phyloP scores from a whole-genome alignment of 2,329 filamentous ascomycete genomes.

The Exophiala dermatitidis region DNA sequence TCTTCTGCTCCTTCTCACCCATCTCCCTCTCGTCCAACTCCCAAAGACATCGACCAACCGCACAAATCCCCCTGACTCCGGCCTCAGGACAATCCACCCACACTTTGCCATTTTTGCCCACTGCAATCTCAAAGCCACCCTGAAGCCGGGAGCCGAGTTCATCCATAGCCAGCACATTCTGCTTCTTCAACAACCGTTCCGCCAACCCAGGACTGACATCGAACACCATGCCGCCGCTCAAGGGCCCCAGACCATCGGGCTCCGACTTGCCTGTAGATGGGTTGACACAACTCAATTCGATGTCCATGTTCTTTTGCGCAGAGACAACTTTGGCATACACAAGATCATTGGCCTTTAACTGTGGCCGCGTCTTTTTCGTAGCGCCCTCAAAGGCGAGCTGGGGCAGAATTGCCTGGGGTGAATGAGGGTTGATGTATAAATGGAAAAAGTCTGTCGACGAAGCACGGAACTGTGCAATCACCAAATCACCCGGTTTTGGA shows the following conservation, averaged over 20 bases:
- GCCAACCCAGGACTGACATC: constrained; percentile 72
- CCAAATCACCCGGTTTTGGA: constrained; percentile 71
- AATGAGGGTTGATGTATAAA: constrained; percentile 63
- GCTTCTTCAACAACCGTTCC: constrained; percentile 62
- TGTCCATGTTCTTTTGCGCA: constrained; percentile 74
- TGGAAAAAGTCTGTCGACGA: constrained; percentile 70
- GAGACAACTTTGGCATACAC: constrained; percentile 81
- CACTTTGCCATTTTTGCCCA: constrained; percentile 83
- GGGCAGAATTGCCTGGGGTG: constrained; percentile 61
- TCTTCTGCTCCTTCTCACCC: constrained; percentile 39
- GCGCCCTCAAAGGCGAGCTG: constrained; percentile 90
- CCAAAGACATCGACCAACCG: constrained; percentile 69
- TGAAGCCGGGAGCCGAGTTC: constrained; percentile 68
- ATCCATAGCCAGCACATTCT: constrained; percentile 66
- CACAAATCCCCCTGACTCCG: constrained; percentile 62
- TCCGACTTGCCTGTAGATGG: constrained; percentile 80
- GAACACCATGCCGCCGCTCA: constrained; percentile 82
- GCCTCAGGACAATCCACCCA: constrained; percentile 74
- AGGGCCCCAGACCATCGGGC: constrained; percentile 73
- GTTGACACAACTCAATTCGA: constrained; percentile 85
- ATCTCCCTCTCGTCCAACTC: constrained; percentile 57
- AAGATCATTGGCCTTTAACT: constrained; percentile 64
- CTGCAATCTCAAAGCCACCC: constrained; percentile 79
- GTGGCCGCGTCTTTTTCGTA: constrained; percentile 82
- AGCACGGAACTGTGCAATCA: constrained; percentile 78